These are phyloP conservation scores for Botrytis squamosa DNA, from an alignment of 2,329 filamentous ascomycete genomes.

Conservation along the genomic window DNA sequence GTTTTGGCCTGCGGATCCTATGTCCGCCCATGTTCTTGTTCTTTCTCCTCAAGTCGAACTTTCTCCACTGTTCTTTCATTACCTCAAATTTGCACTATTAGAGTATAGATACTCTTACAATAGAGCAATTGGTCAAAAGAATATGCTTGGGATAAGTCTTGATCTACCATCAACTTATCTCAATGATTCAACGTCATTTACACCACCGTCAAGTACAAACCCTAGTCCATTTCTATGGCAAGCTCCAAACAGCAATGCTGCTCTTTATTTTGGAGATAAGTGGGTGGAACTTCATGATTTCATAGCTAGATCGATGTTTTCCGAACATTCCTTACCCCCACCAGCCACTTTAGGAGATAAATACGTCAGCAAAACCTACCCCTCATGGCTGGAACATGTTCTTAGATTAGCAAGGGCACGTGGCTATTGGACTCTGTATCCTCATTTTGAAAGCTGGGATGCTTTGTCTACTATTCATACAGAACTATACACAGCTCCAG, in stretches of 20 bases:
- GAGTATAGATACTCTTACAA: conserved; percentile 71
- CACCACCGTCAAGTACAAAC: conserved; percentile 41
- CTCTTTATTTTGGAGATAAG: conserved; percentile 77
- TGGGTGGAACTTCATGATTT: conserved; percentile 87
- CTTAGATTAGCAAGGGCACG: conserved; percentile 73
- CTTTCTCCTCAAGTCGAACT: conserved; percentile 80
- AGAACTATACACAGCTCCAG: conserved; percentile 70
- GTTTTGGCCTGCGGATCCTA: conserved; percentile 72
- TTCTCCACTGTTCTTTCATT: conserved; percentile 80
- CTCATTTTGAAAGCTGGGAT: conserved; percentile 50
- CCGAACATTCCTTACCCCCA: conserved; percentile 39
- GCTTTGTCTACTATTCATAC: conserved; percentile 71
- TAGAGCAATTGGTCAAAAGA: conserved; percentile 47
- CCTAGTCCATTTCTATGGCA: conserved; percentile 70
- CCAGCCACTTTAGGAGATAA: conserved; percentile 52
- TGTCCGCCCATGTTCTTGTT: conserved; percentile 73
- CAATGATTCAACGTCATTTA: conserved; percentile 58
- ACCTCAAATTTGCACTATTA: conserved; percentile 74
- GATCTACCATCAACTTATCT: conserved; percentile 66
- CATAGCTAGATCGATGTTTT: conserved; percentile 48
- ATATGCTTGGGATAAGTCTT: conserved; percentile 76
- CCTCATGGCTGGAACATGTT: conserved; percentile 76
- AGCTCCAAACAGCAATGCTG: conserved; percentile 77
- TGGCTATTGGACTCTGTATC: conserved; percentile 80
- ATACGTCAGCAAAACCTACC: conserved; percentile 64